Percentiles rank a stretch among this genome's conserved stretches.
Conservation (phyloP, 768 basidiomycete species). For the Lyophyllum semitale region DNA sequence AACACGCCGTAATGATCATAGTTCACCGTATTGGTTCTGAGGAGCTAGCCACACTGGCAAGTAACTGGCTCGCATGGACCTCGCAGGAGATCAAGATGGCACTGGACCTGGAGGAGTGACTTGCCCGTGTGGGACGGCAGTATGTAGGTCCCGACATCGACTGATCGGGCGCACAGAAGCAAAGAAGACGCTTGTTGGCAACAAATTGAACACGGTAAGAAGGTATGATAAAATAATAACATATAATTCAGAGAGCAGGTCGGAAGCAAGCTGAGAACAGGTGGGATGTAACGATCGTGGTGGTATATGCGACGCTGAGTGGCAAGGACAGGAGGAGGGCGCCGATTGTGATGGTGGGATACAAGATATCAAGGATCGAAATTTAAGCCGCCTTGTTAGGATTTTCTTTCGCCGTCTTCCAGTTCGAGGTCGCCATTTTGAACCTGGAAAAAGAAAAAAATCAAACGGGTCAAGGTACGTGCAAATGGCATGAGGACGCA, state of each 20-base stretch:
- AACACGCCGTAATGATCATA: background rate
- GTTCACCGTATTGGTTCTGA: background rate
- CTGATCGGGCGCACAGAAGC: background rate
- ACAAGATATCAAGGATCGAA: constrained; percentile 1
- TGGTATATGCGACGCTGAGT: constrained; percentile 8
- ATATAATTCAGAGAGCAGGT: constrained; percentile 20
- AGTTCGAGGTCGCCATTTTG: constrained; percentile 74
- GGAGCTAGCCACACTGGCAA: background rate
- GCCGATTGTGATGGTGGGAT: constrained; percentile 2
- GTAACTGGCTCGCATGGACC: no score
- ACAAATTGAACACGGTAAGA: background rate
- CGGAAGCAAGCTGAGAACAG: constrained; percentile 15
- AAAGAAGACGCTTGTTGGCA: constrained; percentile 2
- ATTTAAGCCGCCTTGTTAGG: constrained; percentile 43
- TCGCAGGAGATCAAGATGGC: background rate
- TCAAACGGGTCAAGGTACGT: constrained; percentile 7
- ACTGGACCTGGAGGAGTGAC: background rate
- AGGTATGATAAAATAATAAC: constrained; percentile 19
- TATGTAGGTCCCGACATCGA: no score
- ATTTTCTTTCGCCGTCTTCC: constrained; percentile 76
- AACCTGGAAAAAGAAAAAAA: constrained; percentile 47
- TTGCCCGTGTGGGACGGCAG: no score
- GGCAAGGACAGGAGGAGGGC: constrained; percentile 3
- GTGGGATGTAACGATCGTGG: constrained; percentile 8
- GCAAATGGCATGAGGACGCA: constrained; percentile 1